phyloP scores from a whole-genome alignment of 2,329 filamentous ascomycete genomes.

The Byssothecium circinans region DNA sequence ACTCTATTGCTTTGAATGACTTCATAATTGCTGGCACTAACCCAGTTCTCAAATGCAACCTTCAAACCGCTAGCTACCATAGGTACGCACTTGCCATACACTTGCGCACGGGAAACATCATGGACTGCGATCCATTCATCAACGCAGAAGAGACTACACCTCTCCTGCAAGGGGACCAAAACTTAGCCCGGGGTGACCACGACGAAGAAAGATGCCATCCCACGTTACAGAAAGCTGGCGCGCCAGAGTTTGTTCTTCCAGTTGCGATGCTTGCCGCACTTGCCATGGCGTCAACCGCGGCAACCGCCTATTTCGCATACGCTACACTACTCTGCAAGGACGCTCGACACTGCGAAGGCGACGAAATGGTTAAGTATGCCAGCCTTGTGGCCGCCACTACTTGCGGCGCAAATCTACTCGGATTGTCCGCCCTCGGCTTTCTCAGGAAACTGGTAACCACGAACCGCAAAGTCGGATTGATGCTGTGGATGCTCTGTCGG shows the following conservation, averaged over 20 bases:
- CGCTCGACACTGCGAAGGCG: conserved; percentile 6
- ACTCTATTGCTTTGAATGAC: too few species aligned
- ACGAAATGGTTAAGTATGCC: conserved; percentile 8
- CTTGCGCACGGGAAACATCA: too few species aligned
- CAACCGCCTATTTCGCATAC: conserved; percentile 12
- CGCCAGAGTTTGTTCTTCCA: conserved; percentile 6
- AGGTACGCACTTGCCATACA: too few species aligned
- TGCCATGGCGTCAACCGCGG: conserved; percentile 12
- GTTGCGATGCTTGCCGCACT: conserved; percentile 9
- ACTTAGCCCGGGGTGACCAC: too few species aligned
- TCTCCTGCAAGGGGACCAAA: too few species aligned
- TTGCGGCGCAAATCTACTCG: conserved; percentile 7
- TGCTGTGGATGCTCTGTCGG: conserved; percentile 10
- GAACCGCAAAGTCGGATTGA: conserved; percentile 5
- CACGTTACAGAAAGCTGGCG: too few species aligned
- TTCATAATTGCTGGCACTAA: too few species aligned
- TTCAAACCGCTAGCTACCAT: too few species aligned
- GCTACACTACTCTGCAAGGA: conserved; percentile 12
- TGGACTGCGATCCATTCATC: too few species aligned
- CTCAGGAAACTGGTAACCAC: conserved; percentile 2
- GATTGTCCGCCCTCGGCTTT: conserved; percentile 2
- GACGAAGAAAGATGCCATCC: too few species aligned
- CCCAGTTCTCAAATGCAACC: too few species aligned
- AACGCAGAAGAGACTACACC: too few species aligned
- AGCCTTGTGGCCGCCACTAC: conserved; percentile 5